Evolutionary conservation across 2,329 filamentous ascomycete species (phyloP), one percentile per base, ranked within the genome.

Genomic region (Thermoascus crustaceus): DNA sequence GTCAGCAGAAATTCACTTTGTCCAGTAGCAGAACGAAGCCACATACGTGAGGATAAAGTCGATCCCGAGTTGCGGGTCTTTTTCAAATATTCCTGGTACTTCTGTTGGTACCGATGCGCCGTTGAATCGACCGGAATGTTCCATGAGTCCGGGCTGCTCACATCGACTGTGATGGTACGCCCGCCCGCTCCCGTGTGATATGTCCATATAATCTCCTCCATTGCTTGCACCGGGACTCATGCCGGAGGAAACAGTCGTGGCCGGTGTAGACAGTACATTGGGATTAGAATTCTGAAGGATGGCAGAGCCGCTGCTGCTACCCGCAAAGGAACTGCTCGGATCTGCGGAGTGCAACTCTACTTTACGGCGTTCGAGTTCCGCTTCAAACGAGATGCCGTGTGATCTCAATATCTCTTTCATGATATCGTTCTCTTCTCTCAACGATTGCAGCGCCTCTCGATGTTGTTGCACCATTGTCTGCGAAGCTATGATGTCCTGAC

Each of bases 391-490:
- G 43, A 81, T 76, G 38, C 76, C 76, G 47, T 80, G 72, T 7
- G 69, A 64, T 27, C 65, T 61, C 5, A 81, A 68, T 2, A 79
- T 65, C 32, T 77, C 73, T 49, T 71, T 83, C 35, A 98, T 68
- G 35, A 82, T 75, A 27, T 73, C 75, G 53, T 94, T 95, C 62
- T 96, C 89, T 36, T 86, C 78, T 30, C 75, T 72, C 6, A 88
- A 67, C 35, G 85, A 76, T 31, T 76, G 71, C n/a, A 91, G 68
- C 34, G 75, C 73, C 35, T 88, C 78, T 53, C 86, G 85, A 55
- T 93, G 85, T 47, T 82, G 78, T 29, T 60, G 53, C 8, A 66
- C 42, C 11, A 58, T 52, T 14, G 52, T 37, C 34, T 63, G 60
- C 22, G 58, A 50, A 5, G 78, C 74, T 11, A 81, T 74, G 33